Evolutionary conservation across 1,284 basidiomycete species (phyloP).

Genomic region (Termitomyces sp.): DNA sequence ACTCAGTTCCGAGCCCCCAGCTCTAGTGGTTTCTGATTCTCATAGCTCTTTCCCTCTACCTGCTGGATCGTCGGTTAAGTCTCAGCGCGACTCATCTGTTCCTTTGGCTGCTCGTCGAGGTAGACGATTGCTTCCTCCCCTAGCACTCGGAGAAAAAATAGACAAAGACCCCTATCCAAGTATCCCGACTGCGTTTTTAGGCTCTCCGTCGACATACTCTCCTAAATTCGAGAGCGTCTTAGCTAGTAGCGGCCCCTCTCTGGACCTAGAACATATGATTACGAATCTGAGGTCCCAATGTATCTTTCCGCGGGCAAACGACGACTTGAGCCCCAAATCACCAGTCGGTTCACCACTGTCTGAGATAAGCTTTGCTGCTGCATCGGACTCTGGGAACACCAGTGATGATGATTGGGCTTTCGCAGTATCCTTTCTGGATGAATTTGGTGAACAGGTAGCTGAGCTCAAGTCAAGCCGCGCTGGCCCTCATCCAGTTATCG

Average conservation of each 20-base stretch:
- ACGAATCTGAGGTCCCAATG: conserved; percentile 40
- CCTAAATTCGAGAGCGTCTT: conserved; percentile 32
- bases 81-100: conserved; percentile 18
- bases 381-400: conserved; percentile 10
- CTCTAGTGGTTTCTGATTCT: conserved; percentile 51
- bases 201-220: conserved; percentile 45
- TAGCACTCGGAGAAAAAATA: conserved; percentile 30
- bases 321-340: conserved; percentile 11
- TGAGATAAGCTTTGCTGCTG: conserved; percentile 9
- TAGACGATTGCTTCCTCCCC: conserved; percentile 35
- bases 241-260: conserved; percentile 24
- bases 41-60: conserved; percentile 41
- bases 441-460: conserved; percentile 19
- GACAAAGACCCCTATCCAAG: conserved; percentile 42
- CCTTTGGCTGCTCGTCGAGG: conserved; percentile 51
- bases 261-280: conserved; percentile 54
- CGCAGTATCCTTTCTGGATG: conserved; percentile 29
- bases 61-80: conserved; percentile 33
- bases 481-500: neutral
- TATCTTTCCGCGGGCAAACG: conserved; percentile 22
- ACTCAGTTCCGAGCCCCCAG: conserved; percentile 28
- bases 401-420: conserved; percentile 42
- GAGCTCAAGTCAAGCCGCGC: neutral
- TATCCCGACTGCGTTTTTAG: conserved; percentile 59
- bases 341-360: conserved; percentile 8